Conservation (phyloP, 2,329 filamentous ascomycete genomes). For the Annulohypoxylon truncatum region DNA sequence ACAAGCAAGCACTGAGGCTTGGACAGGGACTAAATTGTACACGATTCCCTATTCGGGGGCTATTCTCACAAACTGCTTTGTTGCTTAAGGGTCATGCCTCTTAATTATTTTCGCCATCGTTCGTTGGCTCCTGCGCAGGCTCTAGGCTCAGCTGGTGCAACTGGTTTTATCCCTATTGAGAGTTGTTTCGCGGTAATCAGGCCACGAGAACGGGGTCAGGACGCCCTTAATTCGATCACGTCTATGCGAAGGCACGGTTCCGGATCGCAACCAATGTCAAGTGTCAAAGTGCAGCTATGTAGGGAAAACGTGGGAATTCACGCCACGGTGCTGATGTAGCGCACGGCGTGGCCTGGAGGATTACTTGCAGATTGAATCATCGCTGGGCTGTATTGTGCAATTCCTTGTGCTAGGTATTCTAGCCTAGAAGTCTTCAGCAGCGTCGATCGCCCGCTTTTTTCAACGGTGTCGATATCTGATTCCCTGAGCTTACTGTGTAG, state of each 20-base stretch:
- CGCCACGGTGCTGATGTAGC: constrained; percentile 14
- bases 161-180: background rate
- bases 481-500: background rate
- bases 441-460: background rate
- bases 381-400: background rate
- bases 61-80: background rate
- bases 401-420: background rate
- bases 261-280: constrained; percentile 9
- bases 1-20: constrained; percentile 21
- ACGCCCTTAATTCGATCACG: constrained; percentile 10
- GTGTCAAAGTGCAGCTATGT: background rate
- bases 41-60: background rate
- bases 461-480: constrained; percentile 1
- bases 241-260: background rate
- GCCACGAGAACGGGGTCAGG: background rate
- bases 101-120: background rate
- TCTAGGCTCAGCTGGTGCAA: background rate
- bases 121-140: background rate
- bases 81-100: background rate
- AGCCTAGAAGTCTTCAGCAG: background rate
- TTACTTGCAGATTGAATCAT: constrained; percentile 1
- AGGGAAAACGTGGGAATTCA: no score
- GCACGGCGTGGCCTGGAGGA: background rate
- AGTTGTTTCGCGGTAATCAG: background rate
- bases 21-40: background rate